A percentile compares a stretch with the other conserved stretches of the same genome.
Conservation (phyloP, 305 asterid genomes). For the Plantago rigida region DNA sequence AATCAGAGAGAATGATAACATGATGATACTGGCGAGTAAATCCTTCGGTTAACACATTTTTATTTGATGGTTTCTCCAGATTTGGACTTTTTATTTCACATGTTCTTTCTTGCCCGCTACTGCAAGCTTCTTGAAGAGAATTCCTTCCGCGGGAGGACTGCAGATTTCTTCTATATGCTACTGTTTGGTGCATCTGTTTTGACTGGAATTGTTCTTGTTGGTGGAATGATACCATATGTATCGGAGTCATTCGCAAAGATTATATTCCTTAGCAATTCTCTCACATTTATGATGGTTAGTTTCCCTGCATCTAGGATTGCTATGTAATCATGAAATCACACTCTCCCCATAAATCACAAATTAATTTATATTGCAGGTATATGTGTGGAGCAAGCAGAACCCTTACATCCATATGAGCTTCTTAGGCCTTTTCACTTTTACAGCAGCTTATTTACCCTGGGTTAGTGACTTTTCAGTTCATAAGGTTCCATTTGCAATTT, state of each 20-base stretch:
- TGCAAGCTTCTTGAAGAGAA: slow-evolving; percentile 98
- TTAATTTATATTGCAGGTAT: slow-evolving; percentile 45
- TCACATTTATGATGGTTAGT: slow-evolving; percentile 97
- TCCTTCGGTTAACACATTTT: too few relatives aligned
- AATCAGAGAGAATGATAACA: too few relatives aligned
- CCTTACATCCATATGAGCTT: slow-evolving; percentile 96
- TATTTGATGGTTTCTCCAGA: slow-evolving; percentile 44
- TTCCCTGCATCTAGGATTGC: slow-evolving; percentile 16
- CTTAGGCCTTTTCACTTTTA: slow-evolving; percentile 92
- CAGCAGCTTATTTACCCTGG: slow-evolving; percentile 97
- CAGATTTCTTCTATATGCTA: slow-evolving; percentile 94
- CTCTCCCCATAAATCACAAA: slow-evolving; percentile 17
- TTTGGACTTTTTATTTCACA: slow-evolving; percentile 94
- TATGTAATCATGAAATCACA: background rate
- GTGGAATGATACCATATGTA: slow-evolving; percentile 90
- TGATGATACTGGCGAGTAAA: too few relatives aligned
- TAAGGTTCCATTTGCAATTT: too few relatives aligned
- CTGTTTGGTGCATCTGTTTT: slow-evolving; percentile 84
- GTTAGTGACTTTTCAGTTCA: slow-evolving; percentile 56
- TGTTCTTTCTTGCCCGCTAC: slow-evolving; percentile 98
- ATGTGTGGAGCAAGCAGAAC: slow-evolving; percentile 99
- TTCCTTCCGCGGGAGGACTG: slow-evolving; percentile 91
- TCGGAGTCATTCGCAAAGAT: slow-evolving; percentile 89
- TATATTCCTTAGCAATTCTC: slow-evolving; percentile 94
- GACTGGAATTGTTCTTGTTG: slow-evolving; percentile 48